Base-by-base conservation (phyloP, 2,329 filamentous ascomycete genomes). In the Arthrobotrys megalospora region DNA sequence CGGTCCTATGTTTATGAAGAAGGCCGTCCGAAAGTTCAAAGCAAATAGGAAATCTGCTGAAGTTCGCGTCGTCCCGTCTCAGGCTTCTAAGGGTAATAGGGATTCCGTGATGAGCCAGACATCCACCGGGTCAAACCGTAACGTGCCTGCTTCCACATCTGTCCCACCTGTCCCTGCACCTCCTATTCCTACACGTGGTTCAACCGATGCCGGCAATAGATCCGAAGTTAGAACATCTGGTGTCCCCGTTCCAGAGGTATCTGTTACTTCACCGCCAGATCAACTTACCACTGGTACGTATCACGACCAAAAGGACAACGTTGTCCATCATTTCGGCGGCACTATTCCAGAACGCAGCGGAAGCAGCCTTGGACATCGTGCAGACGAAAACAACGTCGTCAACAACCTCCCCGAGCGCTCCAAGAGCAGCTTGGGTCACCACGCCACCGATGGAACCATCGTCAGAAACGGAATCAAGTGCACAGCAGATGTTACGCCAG, bases 1-100 rank as follows among this genome's bases (percentile, higher is more conserved):
- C 19, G 75, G 67, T 10, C 75, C 75, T 11, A 72, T 72, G 67
- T 55, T 78, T 36, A 78, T 78, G 75, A 60, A 45, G 41, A 77
- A 67, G 52, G 75, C 75, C 0, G 75, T 68, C 21, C 75, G 63
- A 19, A 72, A 72, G 24, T 41, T 78, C 24, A 68, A 67, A 41
- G 52, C 53, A 6, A 45, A 67, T 32, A 67, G 68, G 24, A 78
- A 78, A 43, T 66, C 73, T n/a, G 16, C 73, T n/a, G 58, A 71
- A 53, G 50, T 41, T 45, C 60, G 12, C 5, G 14, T 10, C 24
- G 16, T 48, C n/a, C 45, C 45, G 1, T 50, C 62, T 16, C 41
- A 53, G 32, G 7, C 43, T 6, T 19, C 45, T 1, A 78, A 72
- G 34, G 48, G 58, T 67, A 77, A 77, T 72, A 71, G 75, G 68